Percentiles rank a stretch among this genome's conserved stretches.
Conservation (phyloP, 2,329 filamentous ascomycete species). For the Claviceps sp. region DNA sequence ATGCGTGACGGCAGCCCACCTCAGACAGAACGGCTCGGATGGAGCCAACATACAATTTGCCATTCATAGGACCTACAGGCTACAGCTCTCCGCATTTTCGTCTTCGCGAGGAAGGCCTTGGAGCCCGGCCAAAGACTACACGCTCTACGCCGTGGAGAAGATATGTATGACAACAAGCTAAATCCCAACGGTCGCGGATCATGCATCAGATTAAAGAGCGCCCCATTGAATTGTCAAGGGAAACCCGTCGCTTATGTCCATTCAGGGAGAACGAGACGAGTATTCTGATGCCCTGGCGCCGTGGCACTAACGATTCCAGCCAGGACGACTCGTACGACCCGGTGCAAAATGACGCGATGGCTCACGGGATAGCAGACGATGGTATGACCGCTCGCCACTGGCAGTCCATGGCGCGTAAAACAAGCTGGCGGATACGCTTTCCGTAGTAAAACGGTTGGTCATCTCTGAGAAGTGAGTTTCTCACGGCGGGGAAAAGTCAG, state of each 20-base stretch:
- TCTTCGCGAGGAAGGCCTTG: too few relatives aligned
- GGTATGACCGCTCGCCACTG: slow-evolving; percentile 10
- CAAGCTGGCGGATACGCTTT: too few relatives aligned
- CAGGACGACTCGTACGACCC: slow-evolving; percentile 6
- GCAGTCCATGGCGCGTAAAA: slow-evolving; percentile 8
- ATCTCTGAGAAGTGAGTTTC: not conserved
- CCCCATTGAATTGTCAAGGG: slow-evolving; percentile 31
- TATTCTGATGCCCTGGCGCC: slow-evolving; percentile 26
- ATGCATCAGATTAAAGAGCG: slow-evolving; percentile 29
- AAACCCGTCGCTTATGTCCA: slow-evolving; percentile 32
- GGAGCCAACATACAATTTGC: too few relatives aligned
- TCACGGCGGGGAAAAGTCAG: not conserved
- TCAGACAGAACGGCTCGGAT: too few relatives aligned
- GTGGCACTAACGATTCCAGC: slow-evolving; percentile 6
- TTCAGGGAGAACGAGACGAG: slow-evolving; percentile 24
- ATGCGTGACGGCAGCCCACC: too few relatives aligned
- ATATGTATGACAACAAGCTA: too few relatives aligned
- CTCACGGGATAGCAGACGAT: slow-evolving; percentile 15
- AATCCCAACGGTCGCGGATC: slow-evolving; percentile 13
- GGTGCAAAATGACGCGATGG: slow-evolving; percentile 17
- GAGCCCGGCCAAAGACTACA: not conserved
- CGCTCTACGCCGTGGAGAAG: not conserved
- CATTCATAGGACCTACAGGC: too few relatives aligned
- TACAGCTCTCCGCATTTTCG: too few relatives aligned
- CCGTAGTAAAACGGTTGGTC: too few relatives aligned